Percentiles rank a stretch among this genome's conserved stretches.
Evolutionary conservation across 83 land plant species (phyloP).

Genomic region (Larix sibirica): DNA sequence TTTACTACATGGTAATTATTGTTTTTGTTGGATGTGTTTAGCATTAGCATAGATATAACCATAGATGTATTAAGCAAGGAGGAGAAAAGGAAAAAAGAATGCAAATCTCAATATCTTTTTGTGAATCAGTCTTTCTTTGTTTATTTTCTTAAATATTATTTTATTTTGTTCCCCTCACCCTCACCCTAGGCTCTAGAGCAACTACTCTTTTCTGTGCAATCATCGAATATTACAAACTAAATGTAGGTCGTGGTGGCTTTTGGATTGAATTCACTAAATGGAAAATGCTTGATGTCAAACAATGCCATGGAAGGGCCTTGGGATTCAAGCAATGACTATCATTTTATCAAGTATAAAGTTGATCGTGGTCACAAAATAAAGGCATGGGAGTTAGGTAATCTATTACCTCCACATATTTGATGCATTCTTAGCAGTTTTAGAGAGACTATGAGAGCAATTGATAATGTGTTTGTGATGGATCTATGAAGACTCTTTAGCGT

Average conservation of each 20-base stretch:
- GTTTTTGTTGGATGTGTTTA: too few species aligned
- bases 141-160: background rate
- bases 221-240: too few species aligned
- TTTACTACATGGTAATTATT: too few species aligned
- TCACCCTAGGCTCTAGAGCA: too few species aligned
- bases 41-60: too few species aligned
- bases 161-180: too few species aligned
- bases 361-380: conserved; percentile 44
- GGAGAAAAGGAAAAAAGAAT: too few species aligned
- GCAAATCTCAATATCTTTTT: background rate
- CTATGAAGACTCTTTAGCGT: background rate
- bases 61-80: too few species aligned
- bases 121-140: background rate
- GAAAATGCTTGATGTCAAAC: conserved; percentile 23
- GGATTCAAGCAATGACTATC: conserved; percentile 49
- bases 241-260: conserved; percentile 48
- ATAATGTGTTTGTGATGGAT: background rate
- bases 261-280: conserved; percentile 69
- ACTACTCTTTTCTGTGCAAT: too few species aligned
- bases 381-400: conserved; percentile 79
- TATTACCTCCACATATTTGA: background rate
- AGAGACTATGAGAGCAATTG: too few species aligned
- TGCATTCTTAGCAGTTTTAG: background rate
- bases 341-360: conserved; percentile 52
- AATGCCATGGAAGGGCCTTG: conserved; percentile 45